Conservation (phyloP, 2,329 filamentous ascomycete species). For the Fusarium guadeloupense region DNA sequence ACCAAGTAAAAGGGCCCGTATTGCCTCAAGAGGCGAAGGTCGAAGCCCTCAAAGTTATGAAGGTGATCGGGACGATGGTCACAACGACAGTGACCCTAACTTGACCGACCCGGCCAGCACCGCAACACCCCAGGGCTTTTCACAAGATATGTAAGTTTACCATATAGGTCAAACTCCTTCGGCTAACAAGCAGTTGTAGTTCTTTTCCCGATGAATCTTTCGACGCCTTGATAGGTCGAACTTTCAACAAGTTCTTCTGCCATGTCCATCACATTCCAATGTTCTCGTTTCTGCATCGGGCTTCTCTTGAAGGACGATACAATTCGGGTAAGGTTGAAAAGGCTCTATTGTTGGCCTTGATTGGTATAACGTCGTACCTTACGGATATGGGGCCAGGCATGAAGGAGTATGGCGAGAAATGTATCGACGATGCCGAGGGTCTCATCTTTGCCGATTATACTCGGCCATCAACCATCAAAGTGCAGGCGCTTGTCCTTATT, state of each 20-base stretch:
- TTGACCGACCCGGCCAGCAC: constrained; percentile 48
- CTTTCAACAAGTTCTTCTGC: constrained; percentile 66
- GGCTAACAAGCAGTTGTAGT: constrained; percentile 42
- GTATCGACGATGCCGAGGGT: constrained; percentile 63
- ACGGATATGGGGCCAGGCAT: constrained; percentile 64
- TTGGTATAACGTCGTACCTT: constrained; percentile 65
- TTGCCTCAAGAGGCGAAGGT: constrained; percentile 38
- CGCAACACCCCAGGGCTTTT: constrained; percentile 47
- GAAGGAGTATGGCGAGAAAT: constrained; percentile 62
- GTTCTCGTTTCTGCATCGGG: constrained; percentile 67
- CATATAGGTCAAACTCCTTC: neutral
- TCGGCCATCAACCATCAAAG: constrained; percentile 65
- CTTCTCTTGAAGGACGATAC: constrained; percentile 68
- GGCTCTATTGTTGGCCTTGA: constrained; percentile 61
- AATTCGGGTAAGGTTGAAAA: constrained; percentile 65
- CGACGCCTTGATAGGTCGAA: constrained; percentile 60
- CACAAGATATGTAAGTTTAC: constrained; percentile 48
- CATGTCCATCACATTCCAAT: constrained; percentile 68
- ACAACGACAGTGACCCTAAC: constrained; percentile 49
- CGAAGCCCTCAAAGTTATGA: constrained; percentile 49
- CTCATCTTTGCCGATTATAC: constrained; percentile 64
- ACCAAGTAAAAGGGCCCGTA: constrained; percentile 54
- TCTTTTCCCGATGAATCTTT: constrained; percentile 54
- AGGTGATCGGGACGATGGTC: constrained; percentile 47
- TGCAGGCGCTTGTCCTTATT: constrained; percentile 58